Percentiles rank a stretch among this genome's conserved stretches.
These are phyloP conservation scores for Isabelozyma rhagii DNA, from an alignment of 805 yeast genomes.

Conservation along the genomic window DNA sequence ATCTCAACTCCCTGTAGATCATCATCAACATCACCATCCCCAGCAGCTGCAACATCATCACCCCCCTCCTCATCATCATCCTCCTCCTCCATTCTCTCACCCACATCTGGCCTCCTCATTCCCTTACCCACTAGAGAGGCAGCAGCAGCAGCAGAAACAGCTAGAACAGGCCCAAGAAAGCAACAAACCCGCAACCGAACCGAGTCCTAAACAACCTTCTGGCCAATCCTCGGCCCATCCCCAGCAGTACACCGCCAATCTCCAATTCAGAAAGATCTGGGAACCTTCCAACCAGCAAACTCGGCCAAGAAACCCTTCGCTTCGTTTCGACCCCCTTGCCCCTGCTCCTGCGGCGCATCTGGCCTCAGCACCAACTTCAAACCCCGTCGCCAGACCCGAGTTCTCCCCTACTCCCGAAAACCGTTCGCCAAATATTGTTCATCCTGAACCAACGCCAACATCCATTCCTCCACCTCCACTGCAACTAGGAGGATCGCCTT, in stretches of 20 bases:
- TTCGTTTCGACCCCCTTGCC: slow-evolving; percentile 49
- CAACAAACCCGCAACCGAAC: no score
- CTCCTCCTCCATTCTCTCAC: background rate
- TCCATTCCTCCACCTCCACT: slow-evolving; percentile 1
- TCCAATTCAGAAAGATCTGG: slow-evolving; percentile 38
- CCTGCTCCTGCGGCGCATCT: slow-evolving; percentile 25
- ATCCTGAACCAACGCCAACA: slow-evolving; percentile 3
- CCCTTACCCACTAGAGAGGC: slow-evolving; percentile 2
- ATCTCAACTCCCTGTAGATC: background rate
- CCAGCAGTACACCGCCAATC: slow-evolving; percentile 22
- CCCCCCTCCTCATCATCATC: slow-evolving; percentile 2
- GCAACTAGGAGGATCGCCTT: background rate
- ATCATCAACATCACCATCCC: background rate
- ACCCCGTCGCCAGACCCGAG: slow-evolving; percentile 2
- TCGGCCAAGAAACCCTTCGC: slow-evolving; percentile 45
- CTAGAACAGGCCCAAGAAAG: background rate
- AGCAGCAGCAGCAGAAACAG: slow-evolving; percentile 2
- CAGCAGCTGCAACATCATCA: slow-evolving; percentile 1
- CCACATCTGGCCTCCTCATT: no score
- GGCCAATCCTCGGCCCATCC: slow-evolving; percentile 3
- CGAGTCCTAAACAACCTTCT: background rate
- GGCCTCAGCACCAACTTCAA: slow-evolving; percentile 2
- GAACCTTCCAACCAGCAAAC: slow-evolving; percentile 10
- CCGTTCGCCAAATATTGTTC: slow-evolving; percentile 5
- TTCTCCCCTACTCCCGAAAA: slow-evolving; percentile 6